Base-by-base conservation (phyloP, 108 stramenopile species). In the Nitzschia sp. region DNA sequence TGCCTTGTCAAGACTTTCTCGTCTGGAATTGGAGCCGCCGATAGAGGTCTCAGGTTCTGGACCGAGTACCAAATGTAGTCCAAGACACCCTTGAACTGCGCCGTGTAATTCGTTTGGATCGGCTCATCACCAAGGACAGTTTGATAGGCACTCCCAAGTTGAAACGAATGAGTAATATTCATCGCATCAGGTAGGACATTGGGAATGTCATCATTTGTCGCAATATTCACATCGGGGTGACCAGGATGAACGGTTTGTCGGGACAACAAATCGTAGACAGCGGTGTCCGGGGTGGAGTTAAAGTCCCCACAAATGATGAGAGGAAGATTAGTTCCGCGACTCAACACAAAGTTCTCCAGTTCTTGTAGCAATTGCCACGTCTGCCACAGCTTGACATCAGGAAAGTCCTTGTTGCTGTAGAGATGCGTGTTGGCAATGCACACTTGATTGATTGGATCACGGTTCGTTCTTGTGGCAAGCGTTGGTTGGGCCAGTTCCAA, bases 331-430 rank as follows among this genome's bases (percentile, higher is more conserved):
- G 78, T 63, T 3, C 88, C 86, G 46, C 93, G 81, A 61, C 84
- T 85, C 78, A 92, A 73, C 36, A 85, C 83, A 59, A 96, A 97
- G 26, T 91, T 87, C 69, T 97, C 96, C 63, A 99, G 80, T 73
- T 97, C 95, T 70, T 95, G 91, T 61, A 97, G 64, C 23, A 99
- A 85, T 54, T 91, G 89, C 86, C 93, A 89, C 23, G 95, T 80
- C 73, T 99, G 98, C 96, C 97, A 99, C 27, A 99, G 86, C 91
- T 99, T 99, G 59, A 98, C 96, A 77, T 99, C 98, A 22, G 96
- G 95, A 62, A 82, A 96, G 69, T 97, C 96, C 63, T 96, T 96
- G 88, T 99, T 94, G 71, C 92, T 92, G 83, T 97, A 98, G n/a
- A 99, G 78, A 82, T 99, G 98, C 9, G 98, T 99, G 67, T 98